Conservation (phyloP, 148 eudicot genomes). For the Chenopodium berlandieri region DNA sequence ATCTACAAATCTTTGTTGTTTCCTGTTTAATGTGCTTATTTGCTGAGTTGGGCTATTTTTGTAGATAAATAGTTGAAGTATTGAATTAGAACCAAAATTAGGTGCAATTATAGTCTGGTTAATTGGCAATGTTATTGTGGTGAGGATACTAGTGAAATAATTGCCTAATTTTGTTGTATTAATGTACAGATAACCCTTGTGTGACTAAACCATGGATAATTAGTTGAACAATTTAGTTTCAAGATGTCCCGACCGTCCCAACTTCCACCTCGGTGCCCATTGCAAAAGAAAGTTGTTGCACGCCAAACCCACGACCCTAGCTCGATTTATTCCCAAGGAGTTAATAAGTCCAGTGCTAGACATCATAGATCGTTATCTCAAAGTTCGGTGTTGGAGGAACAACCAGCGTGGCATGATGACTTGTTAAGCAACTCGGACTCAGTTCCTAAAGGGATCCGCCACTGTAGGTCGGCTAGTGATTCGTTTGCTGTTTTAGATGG, state of each 20-base stretch:
- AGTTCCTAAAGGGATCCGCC: conserved; percentile 29
- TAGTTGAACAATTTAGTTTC: not conserved
- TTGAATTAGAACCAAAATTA: not conserved
- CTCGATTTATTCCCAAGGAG: conserved; percentile 23
- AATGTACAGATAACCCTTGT: conserved; percentile 10
- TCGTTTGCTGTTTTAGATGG: conserved; percentile 42
- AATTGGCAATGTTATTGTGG: not conserved
- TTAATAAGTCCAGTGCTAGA: conserved; percentile 22
- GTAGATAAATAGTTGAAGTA: no score
- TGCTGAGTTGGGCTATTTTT: not conserved
- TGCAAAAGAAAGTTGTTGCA: conserved; percentile 33
- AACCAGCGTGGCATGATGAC: conserved; percentile 64
- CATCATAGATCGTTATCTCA: conserved; percentile 54
- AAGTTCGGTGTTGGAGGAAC: conserved; percentile 47
- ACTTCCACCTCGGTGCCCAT: conserved; percentile 77
- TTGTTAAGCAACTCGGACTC: conserved; percentile 49
- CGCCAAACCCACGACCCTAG: conserved; percentile 20
- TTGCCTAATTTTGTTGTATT: not conserved
- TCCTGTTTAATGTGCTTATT: not conserved
- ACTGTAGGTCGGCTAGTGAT: conserved; percentile 58
- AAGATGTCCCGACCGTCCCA: conserved; percentile 62
- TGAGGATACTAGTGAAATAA: not conserved
- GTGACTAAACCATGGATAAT: conserved; percentile 10
- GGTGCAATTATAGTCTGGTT: not conserved
- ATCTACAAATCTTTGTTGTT: not conserved